Evolutionary conservation across 163 green algal species (phyloP), one percentile per base, ranked within the genome.

Genomic region (Scenedesmus sp.): DNA sequence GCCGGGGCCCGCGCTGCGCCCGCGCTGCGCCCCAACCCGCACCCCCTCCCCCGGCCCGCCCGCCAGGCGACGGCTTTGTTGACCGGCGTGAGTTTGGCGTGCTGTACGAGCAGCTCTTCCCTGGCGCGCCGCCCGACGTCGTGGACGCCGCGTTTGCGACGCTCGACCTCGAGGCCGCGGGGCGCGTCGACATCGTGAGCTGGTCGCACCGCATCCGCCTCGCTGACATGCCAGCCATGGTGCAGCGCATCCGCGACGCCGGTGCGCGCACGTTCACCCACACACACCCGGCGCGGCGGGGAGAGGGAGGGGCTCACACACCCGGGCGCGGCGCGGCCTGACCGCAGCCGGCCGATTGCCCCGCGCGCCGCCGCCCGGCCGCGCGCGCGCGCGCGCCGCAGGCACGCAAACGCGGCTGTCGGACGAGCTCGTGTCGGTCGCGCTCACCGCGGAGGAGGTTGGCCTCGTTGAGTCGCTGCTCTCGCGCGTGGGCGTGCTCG

Each of bases 401-500:
- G 71, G 57, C 22, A 62, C 71, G 14, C 34, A 33, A 18, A 67
- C 69, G 28, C 39, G 39, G 17, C n/a, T 70, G 18, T 70, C 71
- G 22, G 10, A 62, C 3, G 11, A 48, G 31, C 31, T 80, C 58
- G 64, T 66, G 24, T 53, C 71, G 17, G 56, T 63, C 4, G 58
- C 71, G 7, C 45, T 80, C 5, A 80, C 71, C 5, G 29, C 22
- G 10, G 71, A 80, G 54, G 92, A 97, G 85, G 78, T 94, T 53
- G 15, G 78, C 63, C 87, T 96, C 44, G 87, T 94, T 28, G 63
- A 88, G 20, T 87, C 87, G 45, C 93, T 97, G 89, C 81, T 95
- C 75, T 53, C 42, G 14, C 85, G 93, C n/a, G 84, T 97, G 72
- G 72, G 87, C 29, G 77, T 60, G 3, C 78, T 95, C 28, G 92